Conservation (phyloP, 2,329 filamentous ascomycete genomes). For the Claviceps sp. region DNA sequence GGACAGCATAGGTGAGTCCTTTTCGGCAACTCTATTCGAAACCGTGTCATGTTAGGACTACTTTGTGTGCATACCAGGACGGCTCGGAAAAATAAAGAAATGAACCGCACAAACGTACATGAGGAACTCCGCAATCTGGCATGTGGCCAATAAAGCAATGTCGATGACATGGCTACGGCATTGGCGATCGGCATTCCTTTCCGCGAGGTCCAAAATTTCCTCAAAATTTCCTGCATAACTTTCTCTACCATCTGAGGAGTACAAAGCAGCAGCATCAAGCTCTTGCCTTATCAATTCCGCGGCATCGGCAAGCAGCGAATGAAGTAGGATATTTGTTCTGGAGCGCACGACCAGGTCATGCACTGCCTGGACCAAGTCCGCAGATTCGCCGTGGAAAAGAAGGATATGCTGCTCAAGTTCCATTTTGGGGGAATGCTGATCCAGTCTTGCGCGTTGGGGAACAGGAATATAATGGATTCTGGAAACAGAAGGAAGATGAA, state of each 20-base stretch:
- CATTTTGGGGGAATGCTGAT: background rate
- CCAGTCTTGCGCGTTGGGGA: background rate
- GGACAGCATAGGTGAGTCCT: background rate
- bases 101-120: background rate
- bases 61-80: too few relatives aligned
- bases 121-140: background rate
- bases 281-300: background rate
- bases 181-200: background rate
- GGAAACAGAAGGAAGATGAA: background rate
- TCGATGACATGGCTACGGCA: background rate
- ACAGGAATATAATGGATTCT: background rate
- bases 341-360: background rate
- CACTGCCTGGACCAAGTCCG: background rate
- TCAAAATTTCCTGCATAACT: background rate
- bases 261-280: background rate
- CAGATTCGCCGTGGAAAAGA: background rate
- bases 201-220: background rate
- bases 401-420: background rate
- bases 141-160: background rate
- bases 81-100: background rate
- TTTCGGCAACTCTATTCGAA: background rate
- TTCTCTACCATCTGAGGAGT: background rate
- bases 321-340: background rate
- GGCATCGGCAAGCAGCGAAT: background rate
- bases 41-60: background rate